A percentile compares a stretch with the other conserved stretches of the same genome.
These are phyloP conservation scores for Curvularia spicifera DNA, from an alignment of 2,329 filamentous ascomycete species.

Conservation along the genomic window DNA sequence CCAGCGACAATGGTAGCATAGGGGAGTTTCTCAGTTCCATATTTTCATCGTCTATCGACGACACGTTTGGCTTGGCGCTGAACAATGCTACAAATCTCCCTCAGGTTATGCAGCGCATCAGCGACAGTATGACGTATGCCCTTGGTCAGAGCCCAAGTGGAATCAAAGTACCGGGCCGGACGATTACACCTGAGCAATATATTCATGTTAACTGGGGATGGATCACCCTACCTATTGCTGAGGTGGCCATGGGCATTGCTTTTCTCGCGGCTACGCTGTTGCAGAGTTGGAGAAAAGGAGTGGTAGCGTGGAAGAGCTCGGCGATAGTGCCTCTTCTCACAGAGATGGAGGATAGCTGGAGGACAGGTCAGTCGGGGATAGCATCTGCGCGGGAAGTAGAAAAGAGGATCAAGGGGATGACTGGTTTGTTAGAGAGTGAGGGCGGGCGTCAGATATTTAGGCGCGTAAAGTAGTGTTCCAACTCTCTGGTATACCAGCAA, in stretches of 20 bases:
- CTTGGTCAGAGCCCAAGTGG: not conserved
- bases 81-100: not conserved
- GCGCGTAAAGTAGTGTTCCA: conserved; percentile 7
- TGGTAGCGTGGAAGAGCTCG: conserved; percentile 11
- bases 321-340: conserved; percentile 8
- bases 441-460: not conserved
- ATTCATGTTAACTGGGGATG: conserved; percentile 5
- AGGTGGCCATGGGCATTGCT: conserved; percentile 8
- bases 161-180: not conserved
- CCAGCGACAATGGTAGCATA: not conserved
- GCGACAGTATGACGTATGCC: conserved; percentile 2
- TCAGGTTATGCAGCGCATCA: not conserved
- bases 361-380: not conserved
- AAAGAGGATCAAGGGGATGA: not conserved
- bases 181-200: conserved; percentile 8
- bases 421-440: not conserved
- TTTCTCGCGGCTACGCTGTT: conserved; percentile 8
- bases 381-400: not conserved
- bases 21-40: not conserved
- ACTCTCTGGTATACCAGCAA: too few species aligned
- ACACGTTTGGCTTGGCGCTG: not conserved
- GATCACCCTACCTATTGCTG: not conserved
- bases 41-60: not conserved
- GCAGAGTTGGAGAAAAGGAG: conserved; percentile 5
- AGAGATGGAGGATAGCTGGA: conserved; percentile 8